Evolutionary conservation across 805 yeast genomes (phyloP), one percentile per base, ranked within the genome.

Genomic region (Candida montana): DNA sequence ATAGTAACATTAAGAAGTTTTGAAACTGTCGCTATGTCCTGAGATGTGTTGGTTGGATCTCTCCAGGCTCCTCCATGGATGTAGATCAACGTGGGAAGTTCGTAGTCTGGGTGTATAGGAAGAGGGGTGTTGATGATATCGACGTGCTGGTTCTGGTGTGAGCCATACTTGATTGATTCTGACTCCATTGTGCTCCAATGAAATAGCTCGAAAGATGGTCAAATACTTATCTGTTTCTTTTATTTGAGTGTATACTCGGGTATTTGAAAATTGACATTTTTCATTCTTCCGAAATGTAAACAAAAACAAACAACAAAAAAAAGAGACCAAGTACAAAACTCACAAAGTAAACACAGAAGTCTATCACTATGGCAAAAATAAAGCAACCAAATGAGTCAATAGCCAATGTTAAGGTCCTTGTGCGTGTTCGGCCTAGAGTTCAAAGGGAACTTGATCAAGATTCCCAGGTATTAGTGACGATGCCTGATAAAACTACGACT

Each of bases 51-150:
- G 3, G 47, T 56, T 1, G 79, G 75, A 53, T 83, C 95, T 46
- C 86, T 68, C 95, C 95, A 87, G 0, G 89, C 95, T 0, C 96
- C 96, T 1, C 96, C 96, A 61, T 87, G 96, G 31, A 87, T 71
- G 50, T 78, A 80, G 1, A 85, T 69, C 6, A 76, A 40, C 16
- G 74, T 59, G 2, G 54, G 40, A 9, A 42, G 11, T 12, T 33
- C 31, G 6, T n/a, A 33, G 2, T 28, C 40, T 12, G 17, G 37
- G 13, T 28, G 11, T 10, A 33, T 10, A 5, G 31, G 41, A 6
- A 13, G 17, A 10, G 37, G 30, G 1, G 24, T 13, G 2, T 26
- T 13, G 21, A 30, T 41, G 24, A 37, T 11, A 17, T 11, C 15
- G 11, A 37, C 9, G 24, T 34, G 41, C 10, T 41, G 41, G 17